Evolutionary conservation across 2,329 filamentous ascomycete genomes (phyloP), one percentile per base, ranked within the genome.

Genomic region (Pleomassaria siparia): DNA sequence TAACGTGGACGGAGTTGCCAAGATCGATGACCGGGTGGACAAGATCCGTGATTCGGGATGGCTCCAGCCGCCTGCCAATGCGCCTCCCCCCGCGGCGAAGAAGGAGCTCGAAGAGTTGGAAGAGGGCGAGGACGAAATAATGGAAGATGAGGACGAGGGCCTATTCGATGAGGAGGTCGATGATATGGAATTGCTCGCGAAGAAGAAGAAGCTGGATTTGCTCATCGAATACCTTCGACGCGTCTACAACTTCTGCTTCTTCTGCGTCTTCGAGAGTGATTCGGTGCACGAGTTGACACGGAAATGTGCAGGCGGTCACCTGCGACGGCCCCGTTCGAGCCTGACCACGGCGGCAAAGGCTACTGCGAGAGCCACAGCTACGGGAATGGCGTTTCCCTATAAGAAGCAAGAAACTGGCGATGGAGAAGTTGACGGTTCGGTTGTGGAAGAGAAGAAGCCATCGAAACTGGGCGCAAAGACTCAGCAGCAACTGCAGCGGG

Each of bases 231-330:
- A 99, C 69, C 80, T 99, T 50, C 90, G 94, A 43, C 86, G 94
- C 13, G 94, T 99, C 43, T 95, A 95, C 80, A 96, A 94, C 74
- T 97, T 99, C 75, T 99, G 94, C 76, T 96, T 99, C 78, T 99
- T 97, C 77, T 99, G 94, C 70, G 95, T 99, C 4, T 97, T 99
- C 59, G 94, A 99, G 73, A 94, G 91, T 65, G 94, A 99, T 71
- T 97, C 92, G 0, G 86, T 97, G 18, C 94, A 99, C 64, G 94
- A 99, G 73, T 79, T 99, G 56, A 91, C 89, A 32, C 85, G 94
- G 50, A 97, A 99, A 74, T 99, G 94, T 62, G 91, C 94, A 21
- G 94, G 94, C 33, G 94, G 94, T n/a, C 94, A 99, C 77, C 83
- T 99, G 52, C 89, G 94, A 53, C 86, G 94, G 40, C 94, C 94